phyloP scores from a whole-genome alignment of 2,329 filamentous ascomycete genomes.

The Alternaria angustiovoidea region DNA sequence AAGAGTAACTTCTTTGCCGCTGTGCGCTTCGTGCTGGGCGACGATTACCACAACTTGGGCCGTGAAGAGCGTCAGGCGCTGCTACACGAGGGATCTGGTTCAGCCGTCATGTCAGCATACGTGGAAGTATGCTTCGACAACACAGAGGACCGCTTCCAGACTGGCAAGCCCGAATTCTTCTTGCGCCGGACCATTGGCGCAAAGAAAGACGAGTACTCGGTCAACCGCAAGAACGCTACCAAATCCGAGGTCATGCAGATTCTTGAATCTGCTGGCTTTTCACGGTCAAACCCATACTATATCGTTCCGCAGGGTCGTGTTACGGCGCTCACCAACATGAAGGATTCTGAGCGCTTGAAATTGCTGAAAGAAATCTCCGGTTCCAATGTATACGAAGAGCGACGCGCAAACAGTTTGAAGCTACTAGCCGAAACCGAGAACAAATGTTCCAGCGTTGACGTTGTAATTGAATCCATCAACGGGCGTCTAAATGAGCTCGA shows the following conservation, averaged over 20 bases:
- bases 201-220: slow-evolving; percentile 98
- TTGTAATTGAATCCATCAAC: slow-evolving; percentile 89
- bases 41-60: slow-evolving; percentile 95
- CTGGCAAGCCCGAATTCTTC: slow-evolving; percentile 87
- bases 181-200: slow-evolving; percentile 92
- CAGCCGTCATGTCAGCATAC: slow-evolving; percentile 98
- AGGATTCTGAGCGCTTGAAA: slow-evolving; percentile 87
- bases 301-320: slow-evolving; percentile 98
- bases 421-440: slow-evolving; percentile 97
- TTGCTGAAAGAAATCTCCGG: slow-evolving; percentile 97
- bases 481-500: slow-evolving; percentile 88
- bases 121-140: slow-evolving; percentile 99
- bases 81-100: slow-evolving; percentile 97
- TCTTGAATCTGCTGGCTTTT: slow-evolving; percentile 95
- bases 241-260: slow-evolving; percentile 95
- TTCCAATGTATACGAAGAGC: slow-evolving; percentile 94
- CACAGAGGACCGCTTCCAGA: slow-evolving; percentile 92
- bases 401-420: slow-evolving; percentile 88
- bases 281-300: slow-evolving; percentile 97
- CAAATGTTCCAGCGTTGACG: slow-evolving; percentile 93
- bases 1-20: slow-evolving; percentile 99
- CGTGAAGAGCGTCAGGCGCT: slow-evolving; percentile 95
- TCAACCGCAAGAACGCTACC: slow-evolving; percentile 95
- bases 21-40: slow-evolving; percentile 96
- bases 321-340: slow-evolving; percentile 97